Evolutionary conservation across 2,329 filamentous ascomycete genomes (phyloP), one percentile per base, ranked within the genome.

Genomic region (Lachnellula subtilissima): DNA sequence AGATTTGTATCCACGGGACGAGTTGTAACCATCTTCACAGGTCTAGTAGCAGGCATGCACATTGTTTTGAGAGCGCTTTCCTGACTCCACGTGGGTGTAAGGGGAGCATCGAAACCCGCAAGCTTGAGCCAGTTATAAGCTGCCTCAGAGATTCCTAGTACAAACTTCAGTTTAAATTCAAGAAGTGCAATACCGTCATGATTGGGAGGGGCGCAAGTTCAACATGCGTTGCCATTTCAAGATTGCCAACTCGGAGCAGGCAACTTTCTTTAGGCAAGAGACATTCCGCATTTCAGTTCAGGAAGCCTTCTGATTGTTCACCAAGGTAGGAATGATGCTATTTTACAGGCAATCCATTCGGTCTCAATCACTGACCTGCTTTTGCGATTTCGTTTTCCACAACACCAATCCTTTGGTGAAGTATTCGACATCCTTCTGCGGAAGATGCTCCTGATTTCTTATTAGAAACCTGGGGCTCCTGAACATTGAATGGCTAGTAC

Each of bases 331-430:
- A 42, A 42, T 17, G 8, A 28, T 12, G 28, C 28, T 9, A 32
- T 32, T 9, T 1, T 9, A 32, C 23, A 25, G 14, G 14, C 15
- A 57, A n/a, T 37, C 5, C 51, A 9, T 19, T 19, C 39, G 39
- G 39, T 15, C 9, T 42, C 11, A 43, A 14, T n/a, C 23, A 46
- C 40, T 47, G 47, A 55, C 57, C 57, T 46, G 55, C 37, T 36
- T 35, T 45, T 8, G 45, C 17, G n/a, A 61, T 54, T 28, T 56
- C 52, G 9, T 37, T 53, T 36, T 61, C 52, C 35, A 61, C 17
- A 12, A 46, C 19, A 23, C 28, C 35, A 17, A 61, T 55, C 17
- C 32, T 53, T 25, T 46, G 46, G 19, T 48, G 43, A 12, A 57
- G 43, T 5, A 48, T 46, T 15, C 48, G 54, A 39, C 54, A 55